Base-by-base conservation (phyloP, 2,329 filamentous ascomycete genomes). In the Anisogramma anomala region DNA sequence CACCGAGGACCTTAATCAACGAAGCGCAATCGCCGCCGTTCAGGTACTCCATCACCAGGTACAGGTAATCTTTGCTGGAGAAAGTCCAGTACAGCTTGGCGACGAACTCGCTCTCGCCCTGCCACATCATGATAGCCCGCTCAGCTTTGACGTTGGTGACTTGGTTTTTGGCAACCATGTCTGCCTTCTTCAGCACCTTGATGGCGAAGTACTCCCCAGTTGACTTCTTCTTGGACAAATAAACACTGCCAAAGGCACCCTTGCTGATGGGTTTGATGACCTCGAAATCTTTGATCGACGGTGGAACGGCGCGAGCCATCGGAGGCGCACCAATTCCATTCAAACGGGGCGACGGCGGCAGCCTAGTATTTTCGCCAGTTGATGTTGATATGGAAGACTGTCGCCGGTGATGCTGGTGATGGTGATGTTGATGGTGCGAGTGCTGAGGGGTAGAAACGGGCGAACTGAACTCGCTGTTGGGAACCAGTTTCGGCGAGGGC, bases 41-140 rank as follows among this genome's bases (percentile, higher is more conserved):
- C 43, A 98, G 71, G 62, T 98, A 98, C 58, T 98, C 91, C 91
- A 98, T 98, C 18, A 98, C 91, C 45, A 98, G 71, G 57, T 96
- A 98, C 18, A 98, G 77, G 57, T 95, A 98, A 56, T 98, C 91
- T 57, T 98, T 98, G 70, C 89, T 98, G 3, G 91, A 94, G 56
- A 98, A 98, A 0, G 91, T 98, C 93, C 93, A 98, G 65, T 96
- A 98, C 10, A 98, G 72, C 65, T 98, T 98, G 19, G 91, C 91
- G 43, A 98, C 91, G 58, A 98, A 98, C 46, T 98, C 91, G 59
- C 93, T 98, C 61, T 96, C 87, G 17, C 91, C 91, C 64, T 98
- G 91, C 85, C 91, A 96, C 91, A 98, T 98, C 91, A 98, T 96
- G 57, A 98, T 98, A 17, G 93, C 93, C 50, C 91, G 77, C 63